Base-by-base conservation (phyloP, 768 basidiomycete species). In the Lactifluus echinatus region DNA sequence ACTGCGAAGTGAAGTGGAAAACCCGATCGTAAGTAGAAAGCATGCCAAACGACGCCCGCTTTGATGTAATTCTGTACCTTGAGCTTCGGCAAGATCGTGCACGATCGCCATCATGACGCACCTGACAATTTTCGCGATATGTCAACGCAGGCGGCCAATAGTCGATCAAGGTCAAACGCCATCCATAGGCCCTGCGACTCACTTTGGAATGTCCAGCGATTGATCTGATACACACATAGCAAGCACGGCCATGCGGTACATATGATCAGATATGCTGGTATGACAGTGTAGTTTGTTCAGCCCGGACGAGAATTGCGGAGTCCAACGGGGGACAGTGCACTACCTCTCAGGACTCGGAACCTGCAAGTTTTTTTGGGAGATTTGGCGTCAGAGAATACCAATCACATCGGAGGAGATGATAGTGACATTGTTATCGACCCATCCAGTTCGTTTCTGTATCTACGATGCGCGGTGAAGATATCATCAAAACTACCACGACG, bases 231-330 rank as follows among this genome's bases (percentile, higher is more conserved):
- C 79, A 59, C 92, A 87, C 82, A 99, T 85, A 4, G 93, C 85
- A 42, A 98, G 78, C n/a, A 97, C 69, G 1, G 92, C 87, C 95
- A 99, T 97, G 46, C 95, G 77, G 68, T 93, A 90, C 95, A 96
- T 97, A 66, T 97, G 94, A 70, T 98, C 95, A 8, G 92, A 85
- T 61, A 97, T 94, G 46, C 39, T 47, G 14, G 29, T 31, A n/a
- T 5, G 15, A 43, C 4, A 10, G 10, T 5, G 31, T 5, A 10
- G 31, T 5, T 53, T 6, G 42, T 23, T 31, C 39, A 21, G 7
- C 12, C 31, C 21, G 33, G 26, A 31, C 33, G 34, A 44, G 29
- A n/a, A 21, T 10, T 15, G 14, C 29, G 12, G 28, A 14, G 62
- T 33, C 42, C n/a, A 21, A 37, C 31, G n/a, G 24, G 15, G 8